These are phyloP conservation scores for Paraleonurus japonicus DNA, from an alignment of 257 asterid species.

Conservation along the genomic window DNA sequence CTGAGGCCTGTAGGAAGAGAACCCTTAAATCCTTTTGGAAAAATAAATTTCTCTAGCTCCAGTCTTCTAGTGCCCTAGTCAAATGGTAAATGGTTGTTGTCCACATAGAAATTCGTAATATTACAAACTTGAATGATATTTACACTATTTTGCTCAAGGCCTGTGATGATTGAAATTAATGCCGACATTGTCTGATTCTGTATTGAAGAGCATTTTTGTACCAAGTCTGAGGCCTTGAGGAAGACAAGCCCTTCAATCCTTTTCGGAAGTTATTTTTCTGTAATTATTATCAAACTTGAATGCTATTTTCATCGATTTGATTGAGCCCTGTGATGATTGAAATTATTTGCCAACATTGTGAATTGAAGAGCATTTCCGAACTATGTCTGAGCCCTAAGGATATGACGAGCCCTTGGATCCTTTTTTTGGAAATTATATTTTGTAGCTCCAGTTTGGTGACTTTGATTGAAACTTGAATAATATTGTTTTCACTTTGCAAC, in stretches of 20 bases:
- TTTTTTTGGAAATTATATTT: too few relatives aligned
- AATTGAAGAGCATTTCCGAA: background rate
- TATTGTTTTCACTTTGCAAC: too few relatives aligned
- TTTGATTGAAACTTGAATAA: too few relatives aligned
- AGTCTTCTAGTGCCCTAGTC: background rate
- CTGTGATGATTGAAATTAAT: slow-evolving; percentile 35
- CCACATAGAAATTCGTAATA: background rate
- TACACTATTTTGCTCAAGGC: slow-evolving; percentile 17
- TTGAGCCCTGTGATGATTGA: slow-evolving; percentile 28
- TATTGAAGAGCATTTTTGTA: slow-evolving; percentile 10
- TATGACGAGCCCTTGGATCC: too few relatives aligned
- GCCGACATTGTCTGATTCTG: slow-evolving; percentile 54
- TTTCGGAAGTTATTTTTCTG: background rate
- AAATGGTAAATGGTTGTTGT: background rate
- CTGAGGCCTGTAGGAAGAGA: slow-evolving; percentile 29
- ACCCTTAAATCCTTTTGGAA: background rate
- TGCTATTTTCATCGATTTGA: background rate
- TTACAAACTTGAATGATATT: background rate
- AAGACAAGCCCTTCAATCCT: background rate
- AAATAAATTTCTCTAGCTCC: background rate
- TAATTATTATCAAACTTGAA: background rate
- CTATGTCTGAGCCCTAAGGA: slow-evolving; percentile 34
- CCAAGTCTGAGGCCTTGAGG: slow-evolving; percentile 27
- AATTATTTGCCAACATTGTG: background rate
- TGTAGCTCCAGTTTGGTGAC: too few relatives aligned